phyloP scores from a whole-genome alignment of 148 eudicot species.

The Fallopia convolvulus region DNA sequence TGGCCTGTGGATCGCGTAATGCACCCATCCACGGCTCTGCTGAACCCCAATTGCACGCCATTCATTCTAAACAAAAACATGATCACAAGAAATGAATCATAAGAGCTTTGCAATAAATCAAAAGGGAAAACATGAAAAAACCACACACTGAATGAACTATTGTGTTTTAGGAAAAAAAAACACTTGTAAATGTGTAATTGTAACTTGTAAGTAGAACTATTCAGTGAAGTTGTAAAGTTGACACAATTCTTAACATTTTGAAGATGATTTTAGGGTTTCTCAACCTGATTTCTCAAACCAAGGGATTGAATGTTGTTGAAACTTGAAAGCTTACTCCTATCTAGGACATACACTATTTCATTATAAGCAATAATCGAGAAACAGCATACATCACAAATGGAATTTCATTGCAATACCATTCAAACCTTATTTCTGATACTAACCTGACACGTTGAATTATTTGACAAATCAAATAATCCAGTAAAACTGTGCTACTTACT shows the following conservation, averaged over 20 bases:
- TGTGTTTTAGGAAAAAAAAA: no score
- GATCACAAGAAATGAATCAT: not conserved
- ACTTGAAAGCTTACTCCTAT: no score
- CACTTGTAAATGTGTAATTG: no score
- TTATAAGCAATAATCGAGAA: no score
- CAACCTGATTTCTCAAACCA: not conserved
- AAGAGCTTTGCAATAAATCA: not conserved
- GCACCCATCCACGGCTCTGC: conserved; percentile 15
- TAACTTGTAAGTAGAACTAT: no score
- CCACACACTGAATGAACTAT: not conserved
- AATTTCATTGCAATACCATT: not conserved
- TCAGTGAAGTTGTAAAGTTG: no score
- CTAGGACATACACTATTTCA: not conserved
- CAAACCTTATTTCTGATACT: not conserved
- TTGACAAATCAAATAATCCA: not conserved
- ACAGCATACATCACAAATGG: no score
- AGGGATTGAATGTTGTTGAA: no score
- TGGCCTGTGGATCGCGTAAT: conserved; percentile 12
- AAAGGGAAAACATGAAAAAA: not conserved
- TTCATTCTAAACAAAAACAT: conserved; percentile 9
- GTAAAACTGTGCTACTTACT: not conserved
- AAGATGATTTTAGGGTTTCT: no score
- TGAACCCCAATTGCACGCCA: conserved; percentile 15
- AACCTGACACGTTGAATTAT: not conserved
- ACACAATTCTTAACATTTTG: no score